Base-by-base conservation (phyloP, 306 rosid genomes). In the Delonix regia region DNA sequence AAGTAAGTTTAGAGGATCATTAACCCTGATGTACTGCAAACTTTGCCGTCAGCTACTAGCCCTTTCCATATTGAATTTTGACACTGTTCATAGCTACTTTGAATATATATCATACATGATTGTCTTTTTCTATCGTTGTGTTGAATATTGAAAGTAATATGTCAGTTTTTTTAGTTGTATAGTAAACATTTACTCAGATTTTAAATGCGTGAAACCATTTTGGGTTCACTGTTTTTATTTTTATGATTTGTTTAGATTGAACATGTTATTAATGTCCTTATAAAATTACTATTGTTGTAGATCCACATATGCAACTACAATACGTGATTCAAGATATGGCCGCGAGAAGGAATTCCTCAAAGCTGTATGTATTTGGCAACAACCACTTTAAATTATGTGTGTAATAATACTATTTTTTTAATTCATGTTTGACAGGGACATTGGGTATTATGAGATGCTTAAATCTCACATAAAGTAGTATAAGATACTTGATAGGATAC, bases 261-360 rank as follows among this genome's bases (percentile, higher is more conserved):
- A 60, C 18, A 15, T 33, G 12, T 28, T 34, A 22, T 53, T 71
- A 22, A 4, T 72, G 71, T 64, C 57, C 11, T 77, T 60, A 62
- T 85, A 11, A 82, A 33, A 22, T 22, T 65, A 49, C 57, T 64
- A 36, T 49, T 25, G 25, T 80, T 71, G 38, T 89, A 94, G 98
- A 81, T 92, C 99, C 59, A 94, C 99, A 7, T 94, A 92, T 94
- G 99, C 93, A 6, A 94, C 99, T 42, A 92, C 97, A 6, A 84
- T 87, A 34, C 97, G 99, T 49, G 99, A 94, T 82, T 92, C 97
- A 48, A 92, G 81, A 83, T 94, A 92, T 75, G 73, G 80, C 65
- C 93, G 97, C 24, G 97, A 94, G 84, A 89, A 93, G 83, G 99
- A 94, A 83, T 94, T 94, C 85, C 97, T 94, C 72, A 87, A 84